Conservation (phyloP, 2,329 filamentous ascomycete species). For the Boeremia exigua region DNA sequence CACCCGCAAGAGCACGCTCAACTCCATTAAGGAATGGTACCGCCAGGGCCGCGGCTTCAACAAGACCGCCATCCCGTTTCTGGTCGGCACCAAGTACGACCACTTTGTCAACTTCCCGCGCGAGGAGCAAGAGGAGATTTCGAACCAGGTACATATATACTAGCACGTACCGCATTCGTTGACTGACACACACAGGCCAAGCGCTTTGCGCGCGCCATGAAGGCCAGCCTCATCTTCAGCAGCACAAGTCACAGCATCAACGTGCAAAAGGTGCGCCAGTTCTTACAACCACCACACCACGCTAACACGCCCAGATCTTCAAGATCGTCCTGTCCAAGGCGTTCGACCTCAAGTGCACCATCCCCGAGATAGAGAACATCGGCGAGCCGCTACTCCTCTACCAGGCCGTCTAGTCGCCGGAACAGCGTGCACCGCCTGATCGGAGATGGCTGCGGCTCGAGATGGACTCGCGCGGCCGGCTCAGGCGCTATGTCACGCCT, state of each 20-base stretch:
- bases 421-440: constrained; percentile 22
- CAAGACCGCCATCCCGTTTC: constrained; percentile 98
- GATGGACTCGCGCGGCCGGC: too few species aligned
- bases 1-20: constrained; percentile 95
- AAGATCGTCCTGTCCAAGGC: constrained; percentile 99
- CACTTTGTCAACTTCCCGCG: constrained; percentile 98
- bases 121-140: constrained; percentile 98
- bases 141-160: constrained; percentile 83
- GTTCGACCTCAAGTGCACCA: constrained; percentile 98
- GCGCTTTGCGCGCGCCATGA: constrained; percentile 97
- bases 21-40: constrained; percentile 99
- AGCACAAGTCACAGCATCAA: constrained; percentile 99
- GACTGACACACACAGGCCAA: constrained; percentile 68
- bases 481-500: too few species aligned
- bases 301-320: constrained; percentile 76
- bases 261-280: constrained; percentile 89
- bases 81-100: constrained; percentile 98
- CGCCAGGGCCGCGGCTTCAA: constrained; percentile 97
- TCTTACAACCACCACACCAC: rapidly evolving
- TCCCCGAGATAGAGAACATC: constrained; percentile 97
- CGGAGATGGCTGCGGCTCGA: constrained; percentile 22
- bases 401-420: constrained; percentile 51
- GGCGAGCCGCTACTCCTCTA: constrained; percentile 95
- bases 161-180: too few species aligned
- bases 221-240: constrained; percentile 95